Percentiles rank a stretch among this genome's conserved stretches.
These are phyloP conservation scores for Akanthomyces lecanii DNA, from an alignment of 2,329 filamentous ascomycete species.

Conservation along the genomic window DNA sequence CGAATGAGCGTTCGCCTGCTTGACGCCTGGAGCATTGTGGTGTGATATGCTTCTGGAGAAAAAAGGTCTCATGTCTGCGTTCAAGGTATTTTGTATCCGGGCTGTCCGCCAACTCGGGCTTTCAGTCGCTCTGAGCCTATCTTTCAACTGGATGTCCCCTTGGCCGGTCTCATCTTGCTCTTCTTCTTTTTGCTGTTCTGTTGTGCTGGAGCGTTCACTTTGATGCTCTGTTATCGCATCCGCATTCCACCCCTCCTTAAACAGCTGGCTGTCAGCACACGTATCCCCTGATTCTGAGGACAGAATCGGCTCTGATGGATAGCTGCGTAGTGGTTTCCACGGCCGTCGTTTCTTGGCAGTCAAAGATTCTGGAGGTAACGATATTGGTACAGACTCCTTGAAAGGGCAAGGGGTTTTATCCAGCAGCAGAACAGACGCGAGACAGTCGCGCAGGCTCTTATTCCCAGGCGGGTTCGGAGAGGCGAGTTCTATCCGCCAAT, in stretches of 20 bases:
- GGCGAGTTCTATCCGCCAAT: constrained; percentile 87
- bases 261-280: background rate
- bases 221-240: background rate
- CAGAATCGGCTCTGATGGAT: constrained; percentile 7
- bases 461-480: constrained; percentile 47
- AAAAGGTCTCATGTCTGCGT: background rate
- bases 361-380: background rate
- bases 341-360: background rate
- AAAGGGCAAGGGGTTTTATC: constrained; percentile 89
- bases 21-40: background rate
- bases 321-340: constrained; percentile 9
- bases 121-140: background rate
- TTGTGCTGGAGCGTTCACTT: background rate
- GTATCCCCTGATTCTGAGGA: background rate
- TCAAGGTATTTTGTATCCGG: background rate
- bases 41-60: too few species aligned
- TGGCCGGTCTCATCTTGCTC: background rate
- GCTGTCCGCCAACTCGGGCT: background rate
- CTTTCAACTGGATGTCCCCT: background rate
- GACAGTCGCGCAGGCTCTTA: constrained; percentile 64
- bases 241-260: background rate
- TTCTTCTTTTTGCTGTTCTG: background rate
- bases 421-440: constrained; percentile 73
- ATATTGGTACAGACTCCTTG: constrained; percentile 32
- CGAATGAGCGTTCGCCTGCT: background rate